Evolutionary conservation across 257 asterid genomes (phyloP), one percentile per base, ranked within the genome.

Genomic region (Verbena officinalis): DNA sequence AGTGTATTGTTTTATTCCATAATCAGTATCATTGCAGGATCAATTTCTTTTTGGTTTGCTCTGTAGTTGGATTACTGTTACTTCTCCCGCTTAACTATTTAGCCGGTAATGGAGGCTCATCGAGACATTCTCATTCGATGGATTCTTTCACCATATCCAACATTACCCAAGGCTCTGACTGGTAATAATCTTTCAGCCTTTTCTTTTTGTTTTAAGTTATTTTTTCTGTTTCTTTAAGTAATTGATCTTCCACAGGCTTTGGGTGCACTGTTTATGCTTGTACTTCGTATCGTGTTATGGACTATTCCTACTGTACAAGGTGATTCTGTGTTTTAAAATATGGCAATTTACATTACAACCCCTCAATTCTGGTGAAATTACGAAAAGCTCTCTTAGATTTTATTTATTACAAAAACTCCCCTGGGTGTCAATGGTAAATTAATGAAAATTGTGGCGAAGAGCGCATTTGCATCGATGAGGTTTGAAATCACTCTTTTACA

Each of bases 211-310:
- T 27, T 40, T 53, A 10, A 8, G 31, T 30, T 31, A 54, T 55
- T 40, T 11, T 2, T 42, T 9, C 31, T 13, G 22, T 4, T 64
- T 55, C 50, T 72, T 61, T 62, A 24, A 62, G 33, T 27, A 23
- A n/a, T 70, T 49, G 44, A 46, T 60, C 49, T 76, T 77, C 65
- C 24, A 77, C 95, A 93, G 99, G 96, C 95, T 93, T 63, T 93
- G 99, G 99, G 97, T 90, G 64, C 99, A 93, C 76, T 84, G 88
- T 54, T 69, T 78, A 4, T 84, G 96, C 89, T 71, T 93, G 61
- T 90, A 84, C 78, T 78, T 87, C 39, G 65, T 93, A 52, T 90
- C 99, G 17, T 77, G 71, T 67, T 93, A 93, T 69, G 99, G 90
- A 77, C 31, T 90, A 44, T 90, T 84, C 83, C 91, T 93, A 40